A percentile compares a stretch with the other conserved stretches of the same genome.
Evolutionary conservation across 371 early-diverging fungal genomes (phyloP).

Genomic region (Apophysomyces ossiformis): DNA sequence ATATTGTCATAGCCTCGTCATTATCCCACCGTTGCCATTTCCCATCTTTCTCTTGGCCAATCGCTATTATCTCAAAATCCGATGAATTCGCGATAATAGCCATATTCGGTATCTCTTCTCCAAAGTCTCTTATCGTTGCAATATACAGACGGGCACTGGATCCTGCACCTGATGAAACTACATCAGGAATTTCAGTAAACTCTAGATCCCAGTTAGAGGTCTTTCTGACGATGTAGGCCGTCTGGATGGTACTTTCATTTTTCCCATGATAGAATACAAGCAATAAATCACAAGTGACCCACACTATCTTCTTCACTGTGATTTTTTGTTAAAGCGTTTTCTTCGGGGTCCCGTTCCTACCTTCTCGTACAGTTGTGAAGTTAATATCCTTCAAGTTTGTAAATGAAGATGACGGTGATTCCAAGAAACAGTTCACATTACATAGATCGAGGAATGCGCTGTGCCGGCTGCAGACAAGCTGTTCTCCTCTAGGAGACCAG

Average conservation of each 20-base stretch:
- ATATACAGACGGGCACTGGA: background rate
- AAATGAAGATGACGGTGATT: too few relatives aligned
- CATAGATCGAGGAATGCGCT: background rate
- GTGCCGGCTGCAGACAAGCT: conserved; percentile 9
- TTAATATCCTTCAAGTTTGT: too few relatives aligned
- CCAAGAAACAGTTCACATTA: background rate
- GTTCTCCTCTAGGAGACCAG: conserved; percentile 34
- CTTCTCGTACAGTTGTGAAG: too few relatives aligned
- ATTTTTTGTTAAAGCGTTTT: too few relatives aligned
- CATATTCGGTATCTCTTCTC: conserved; percentile 10
- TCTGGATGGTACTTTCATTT: background rate
- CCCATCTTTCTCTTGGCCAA: conserved; percentile 15
- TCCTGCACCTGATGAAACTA: background rate
- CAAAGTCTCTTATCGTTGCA: conserved; percentile 10
- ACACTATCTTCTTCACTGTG: background rate
- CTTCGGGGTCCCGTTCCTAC: too few relatives aligned
- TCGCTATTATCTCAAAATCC: conserved; percentile 9
- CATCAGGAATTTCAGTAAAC: background rate
- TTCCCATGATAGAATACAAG: background rate
- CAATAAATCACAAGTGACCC: background rate
- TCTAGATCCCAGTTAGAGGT: background rate
- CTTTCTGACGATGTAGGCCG: too few relatives aligned
- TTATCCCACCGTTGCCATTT: conserved; percentile 18
- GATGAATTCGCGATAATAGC: conserved; percentile 14
- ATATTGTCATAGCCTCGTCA: conserved; percentile 14